A percentile compares a stretch with the other conserved stretches of the same genome.
Conservation (phyloP, 1,284 basidiomycete genomes). For the Hymenochaete sp. region DNA sequence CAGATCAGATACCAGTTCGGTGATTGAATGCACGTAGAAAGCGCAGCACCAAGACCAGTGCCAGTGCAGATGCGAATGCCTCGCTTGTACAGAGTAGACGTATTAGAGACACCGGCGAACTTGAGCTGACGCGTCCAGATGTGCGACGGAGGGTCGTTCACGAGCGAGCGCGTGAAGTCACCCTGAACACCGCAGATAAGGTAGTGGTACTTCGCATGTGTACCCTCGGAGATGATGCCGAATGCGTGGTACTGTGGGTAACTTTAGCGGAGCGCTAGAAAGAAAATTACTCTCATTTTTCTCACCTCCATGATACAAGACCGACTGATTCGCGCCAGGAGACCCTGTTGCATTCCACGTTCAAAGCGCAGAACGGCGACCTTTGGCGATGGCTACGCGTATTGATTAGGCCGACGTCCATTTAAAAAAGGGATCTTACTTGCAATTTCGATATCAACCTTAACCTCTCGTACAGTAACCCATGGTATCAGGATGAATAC, state of each 20-base stretch:
- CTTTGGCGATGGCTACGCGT: slow-evolving; percentile 47
- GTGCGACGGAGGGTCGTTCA: slow-evolving; percentile 55
- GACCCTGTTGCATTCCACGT: slow-evolving; percentile 57
- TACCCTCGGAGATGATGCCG: slow-evolving; percentile 55
- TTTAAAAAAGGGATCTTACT: slow-evolving; percentile 23
- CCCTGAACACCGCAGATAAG: slow-evolving; percentile 73
- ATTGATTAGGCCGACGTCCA: not conserved
- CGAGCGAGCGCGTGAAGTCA: slow-evolving; percentile 64
- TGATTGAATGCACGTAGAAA: slow-evolving; percentile 67
- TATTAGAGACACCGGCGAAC: slow-evolving; percentile 75
- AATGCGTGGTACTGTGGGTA: slow-evolving; percentile 47
- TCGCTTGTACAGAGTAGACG: slow-evolving; percentile 63
- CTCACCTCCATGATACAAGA: slow-evolving; percentile 41
- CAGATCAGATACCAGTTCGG: slow-evolving; percentile 69
- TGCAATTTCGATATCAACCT: slow-evolving; percentile 62
- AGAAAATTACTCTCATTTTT: not conserved
- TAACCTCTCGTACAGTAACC: slow-evolving; percentile 65
- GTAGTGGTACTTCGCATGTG: slow-evolving; percentile 63
- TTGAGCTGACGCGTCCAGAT: slow-evolving; percentile 70
- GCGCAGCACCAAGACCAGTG: slow-evolving; percentile 67
- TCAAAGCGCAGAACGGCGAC: slow-evolving; percentile 51
- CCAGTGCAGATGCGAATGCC: slow-evolving; percentile 73
- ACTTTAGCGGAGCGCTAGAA: not conserved
- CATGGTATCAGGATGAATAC: slow-evolving; percentile 63
- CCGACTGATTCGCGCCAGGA: slow-evolving; percentile 49